Conservation (phyloP, 2,329 filamentous ascomycete species). For the Aspergillus sp. region DNA sequence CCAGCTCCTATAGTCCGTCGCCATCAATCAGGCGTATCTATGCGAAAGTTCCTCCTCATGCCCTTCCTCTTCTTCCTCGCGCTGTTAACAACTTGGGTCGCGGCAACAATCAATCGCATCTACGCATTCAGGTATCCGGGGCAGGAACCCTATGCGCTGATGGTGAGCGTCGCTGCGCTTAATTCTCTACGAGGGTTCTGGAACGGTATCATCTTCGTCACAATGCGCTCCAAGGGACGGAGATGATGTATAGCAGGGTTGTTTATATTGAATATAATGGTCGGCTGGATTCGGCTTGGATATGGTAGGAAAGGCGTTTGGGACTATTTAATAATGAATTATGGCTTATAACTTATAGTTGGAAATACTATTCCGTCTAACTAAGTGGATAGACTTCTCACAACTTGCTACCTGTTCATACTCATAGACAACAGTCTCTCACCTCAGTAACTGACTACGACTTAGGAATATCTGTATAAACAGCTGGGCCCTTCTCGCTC, state of each 20-base stretch:
- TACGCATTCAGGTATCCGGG: conserved; percentile 30
- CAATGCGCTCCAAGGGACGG: conserved; percentile 38
- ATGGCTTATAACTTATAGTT: neutral
- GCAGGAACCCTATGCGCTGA: conserved; percentile 29
- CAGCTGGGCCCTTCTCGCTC: neutral
- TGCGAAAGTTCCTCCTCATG: conserved; percentile 43
- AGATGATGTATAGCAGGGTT: conserved; percentile 7
- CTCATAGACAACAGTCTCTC: neutral
- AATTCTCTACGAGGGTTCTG: conserved; percentile 40
- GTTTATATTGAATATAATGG: neutral
- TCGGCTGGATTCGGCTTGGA: neutral
- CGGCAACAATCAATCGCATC: conserved; percentile 39
- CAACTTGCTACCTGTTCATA: too few relatives aligned
- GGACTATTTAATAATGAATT: too few relatives aligned
- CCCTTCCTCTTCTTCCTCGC: conserved; percentile 40
- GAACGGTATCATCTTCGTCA: conserved; percentile 41
- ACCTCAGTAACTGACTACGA: neutral
- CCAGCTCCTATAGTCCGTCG: neutral
- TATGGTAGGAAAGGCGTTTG: neutral
- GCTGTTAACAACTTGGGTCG: conserved; percentile 37
- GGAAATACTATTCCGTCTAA: neutral
- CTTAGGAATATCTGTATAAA: neutral
- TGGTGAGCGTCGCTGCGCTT: conserved; percentile 34
- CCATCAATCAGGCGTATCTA: conserved; percentile 25
- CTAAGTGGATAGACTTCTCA: too few relatives aligned